Evolutionary conservation across 2,329 filamentous ascomycete species (phyloP).

Genomic region (Leptodontidium sp.): DNA sequence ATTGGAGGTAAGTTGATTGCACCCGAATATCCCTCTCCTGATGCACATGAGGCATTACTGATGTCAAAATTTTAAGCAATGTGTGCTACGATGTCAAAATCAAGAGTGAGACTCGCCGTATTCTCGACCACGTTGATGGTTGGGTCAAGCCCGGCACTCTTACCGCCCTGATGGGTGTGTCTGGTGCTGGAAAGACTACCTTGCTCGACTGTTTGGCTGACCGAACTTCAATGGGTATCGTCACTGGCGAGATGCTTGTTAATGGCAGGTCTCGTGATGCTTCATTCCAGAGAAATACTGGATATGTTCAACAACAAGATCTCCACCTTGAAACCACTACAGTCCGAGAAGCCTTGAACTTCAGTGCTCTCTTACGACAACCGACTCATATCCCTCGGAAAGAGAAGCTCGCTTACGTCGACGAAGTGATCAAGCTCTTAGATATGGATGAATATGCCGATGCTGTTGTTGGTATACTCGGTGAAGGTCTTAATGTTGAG

Average conservation of each 20-base stretch:
- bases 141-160: slow-evolving; percentile 73
- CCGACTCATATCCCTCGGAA: slow-evolving; percentile 74
- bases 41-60: too few relatives aligned
- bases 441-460: slow-evolving; percentile 93
- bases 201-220: slow-evolving; percentile 82
- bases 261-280: slow-evolving; percentile 48
- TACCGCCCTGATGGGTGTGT: slow-evolving; percentile 57
- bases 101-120: slow-evolving; percentile 68
- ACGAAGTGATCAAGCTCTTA: slow-evolving; percentile 89
- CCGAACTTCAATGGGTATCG: slow-evolving; percentile 87
- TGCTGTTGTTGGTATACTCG: slow-evolving; percentile 88
- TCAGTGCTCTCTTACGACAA: slow-evolving; percentile 87
- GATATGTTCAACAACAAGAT: slow-evolving; percentile 94
- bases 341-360: slow-evolving; percentile 83
- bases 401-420: slow-evolving; percentile 88
- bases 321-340: slow-evolving; percentile 85
- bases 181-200: slow-evolving; percentile 88
- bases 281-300: slow-evolving; percentile 91
- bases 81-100: slow-evolving; percentile 62
- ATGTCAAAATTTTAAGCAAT: too few relatives aligned
- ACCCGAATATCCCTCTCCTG: too few relatives aligned
- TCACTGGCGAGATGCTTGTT: slow-evolving; percentile 78
- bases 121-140: slow-evolving; percentile 73
- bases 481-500: slow-evolving; percentile 81
- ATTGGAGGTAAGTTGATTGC: too few relatives aligned